These are phyloP conservation scores for Miscanthus lutarioriparius DNA, from an alignment of 176 grass and related monocot genomes.

Conservation along the genomic window DNA sequence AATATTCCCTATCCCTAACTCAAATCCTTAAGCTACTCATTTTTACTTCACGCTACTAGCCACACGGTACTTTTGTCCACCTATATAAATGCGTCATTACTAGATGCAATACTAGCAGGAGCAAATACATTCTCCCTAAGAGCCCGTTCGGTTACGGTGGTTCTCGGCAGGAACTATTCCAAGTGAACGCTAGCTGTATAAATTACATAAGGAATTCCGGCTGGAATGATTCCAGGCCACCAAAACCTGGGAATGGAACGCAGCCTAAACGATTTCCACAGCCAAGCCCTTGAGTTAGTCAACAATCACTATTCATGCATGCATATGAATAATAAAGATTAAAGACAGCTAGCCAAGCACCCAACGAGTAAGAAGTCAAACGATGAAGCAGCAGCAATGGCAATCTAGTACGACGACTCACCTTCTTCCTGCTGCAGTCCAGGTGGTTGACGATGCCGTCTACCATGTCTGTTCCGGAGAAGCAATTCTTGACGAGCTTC, in stretches of 20 bases:
- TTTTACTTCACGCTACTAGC: neutral
- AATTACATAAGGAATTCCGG: too few species aligned
- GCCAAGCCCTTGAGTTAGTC: neutral
- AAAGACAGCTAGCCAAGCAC: neutral
- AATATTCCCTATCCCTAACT: neutral
- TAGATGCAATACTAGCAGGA: neutral
- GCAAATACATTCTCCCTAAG: neutral
- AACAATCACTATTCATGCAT: neutral
- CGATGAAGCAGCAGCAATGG: slow-evolving; percentile 1
- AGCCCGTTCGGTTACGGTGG: too few species aligned
- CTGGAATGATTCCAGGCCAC: too few species aligned
- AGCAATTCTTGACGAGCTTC: slow-evolving; percentile 92
- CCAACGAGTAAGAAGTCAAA: slow-evolving; percentile 35
- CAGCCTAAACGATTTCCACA: slow-evolving; percentile 10
- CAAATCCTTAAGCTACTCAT: neutral
- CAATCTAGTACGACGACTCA: slow-evolving; percentile 32
- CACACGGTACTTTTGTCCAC: neutral
- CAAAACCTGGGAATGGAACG: too few species aligned
- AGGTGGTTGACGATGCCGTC: slow-evolving; percentile 76
- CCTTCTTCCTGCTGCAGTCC: slow-evolving; percentile 78
- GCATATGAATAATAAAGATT: slow-evolving; percentile 23
- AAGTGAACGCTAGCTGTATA: too few species aligned
- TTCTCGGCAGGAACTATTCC: too few species aligned
- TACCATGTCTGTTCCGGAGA: slow-evolving; percentile 85
- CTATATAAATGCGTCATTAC: neutral